Base-by-base conservation (phyloP, 177 flowering plant genomes). In the Vitis hybrid region DNA sequence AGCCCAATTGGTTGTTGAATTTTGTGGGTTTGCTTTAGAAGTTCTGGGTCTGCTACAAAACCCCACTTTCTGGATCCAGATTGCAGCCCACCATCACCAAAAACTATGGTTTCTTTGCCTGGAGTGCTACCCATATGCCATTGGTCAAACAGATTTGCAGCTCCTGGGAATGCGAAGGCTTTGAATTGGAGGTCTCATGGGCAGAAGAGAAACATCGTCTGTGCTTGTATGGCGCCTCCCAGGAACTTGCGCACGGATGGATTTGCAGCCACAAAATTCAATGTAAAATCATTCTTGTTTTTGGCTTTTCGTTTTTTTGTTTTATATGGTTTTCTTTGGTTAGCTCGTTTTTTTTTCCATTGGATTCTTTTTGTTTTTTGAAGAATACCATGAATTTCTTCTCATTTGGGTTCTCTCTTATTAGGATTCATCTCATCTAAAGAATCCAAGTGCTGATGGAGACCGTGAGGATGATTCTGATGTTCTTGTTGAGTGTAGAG, bases 401-500 rank as follows among this genome's bases (percentile, higher is more conserved):
- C 22, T 8, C 15, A 29, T 53, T 62, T 66, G 19, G 55, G 45
- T 33, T 64, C 9, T 52, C 15, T 52, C 18, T 57, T 53, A 13
- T n/a, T 60, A 88, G 96, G 85, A 80, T 74, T 73, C 79, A 31
- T 72, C 79, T 26, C 67, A 75, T 57, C 26, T 59, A 48, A 80
- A 74, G 67, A 73, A 70, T 66, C 64, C 70, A 29, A 71, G 62
- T 58, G 18, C 49, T 15, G 67, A 65, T 65, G 67, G 68, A 69
- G 80, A 81, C 64, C 72, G 72, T 26, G 84, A 82, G 75, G 83
- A 82, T 65, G 90, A 90, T 15, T 78, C 89, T 21, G 90, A 93
- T 80, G 93, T 89, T 22, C 90, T 95, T 10, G 84, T 95, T 29
- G 99, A 93, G 77, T 95, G 97, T 74, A 84, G 84, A 82, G 82